Base-by-base conservation (phyloP, 495 filamentous ascomycete species). In the Chaetomidium leptoderma region DNA sequence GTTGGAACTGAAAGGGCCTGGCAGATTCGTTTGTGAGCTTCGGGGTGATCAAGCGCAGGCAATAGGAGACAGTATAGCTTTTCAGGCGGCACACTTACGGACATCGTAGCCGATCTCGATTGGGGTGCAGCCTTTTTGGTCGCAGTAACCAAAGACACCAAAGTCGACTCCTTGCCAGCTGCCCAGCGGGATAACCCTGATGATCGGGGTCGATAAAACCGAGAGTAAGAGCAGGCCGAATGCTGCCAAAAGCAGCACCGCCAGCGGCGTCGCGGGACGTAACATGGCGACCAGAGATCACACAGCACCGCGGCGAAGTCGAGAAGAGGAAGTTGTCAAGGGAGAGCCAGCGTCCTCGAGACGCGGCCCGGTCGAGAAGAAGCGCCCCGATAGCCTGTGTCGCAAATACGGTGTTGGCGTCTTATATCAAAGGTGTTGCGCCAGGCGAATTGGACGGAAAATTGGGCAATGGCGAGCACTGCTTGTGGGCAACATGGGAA, bases 101-200 rank as follows among this genome's bases (percentile, higher is more conserved):
- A 84, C 86, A 63, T 85, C 83, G 72, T 98, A 98, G 65, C 95
- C 93, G 59, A 97, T 79, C 66, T 84, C 79, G 57, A 91, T 83
- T n/a, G 74, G 74, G 59, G 80, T 89, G 68, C 93, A 97, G 29
- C 44, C 47, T 27, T 67, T 68, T 7, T 67, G 71, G 51, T 84
- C 76, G 73, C 93, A 98, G 64, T 84, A 96, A 11, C 93, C 93
- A 76, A 97, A 93, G 13, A 97, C 93, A 7, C 93, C 93, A 73
- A 96, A 95, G 53, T 87, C 84, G 61, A 89, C 81, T 57, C 86
- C 84, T 19, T 84, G 67, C 66, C 83, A 93, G 13, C 81, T 86
- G 17, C 87, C 91, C 9, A 98, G 77, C 2, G 90, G 90, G 32
- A 98, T 92, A 11, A 75, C 79, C 63, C 86, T 86, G 67, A 98